phyloP scores from a whole-genome alignment of 306 rosid genomes.

The Begonia fuchsioides region DNA sequence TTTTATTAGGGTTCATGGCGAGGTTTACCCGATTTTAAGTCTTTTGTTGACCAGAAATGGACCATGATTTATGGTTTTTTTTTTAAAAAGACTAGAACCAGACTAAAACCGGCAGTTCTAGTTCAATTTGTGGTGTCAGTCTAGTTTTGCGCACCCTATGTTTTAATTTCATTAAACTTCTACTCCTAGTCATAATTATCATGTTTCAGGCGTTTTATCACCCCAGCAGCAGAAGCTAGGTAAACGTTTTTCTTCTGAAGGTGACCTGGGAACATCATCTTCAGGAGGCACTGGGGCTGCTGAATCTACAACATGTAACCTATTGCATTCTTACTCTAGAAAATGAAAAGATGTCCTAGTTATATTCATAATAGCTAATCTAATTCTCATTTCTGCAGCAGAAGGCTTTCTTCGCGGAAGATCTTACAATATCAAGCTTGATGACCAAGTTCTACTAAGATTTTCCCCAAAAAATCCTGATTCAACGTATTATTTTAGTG shows the following conservation, averaged over 20 bases:
- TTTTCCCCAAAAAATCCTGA: conserved; percentile 90
- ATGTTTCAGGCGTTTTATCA: conserved; percentile 44
- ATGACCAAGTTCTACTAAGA: conserved; percentile 81
- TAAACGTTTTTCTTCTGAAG: conserved; percentile 39
- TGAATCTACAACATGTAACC: conserved; percentile 65
- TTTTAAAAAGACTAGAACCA: too few relatives aligned
- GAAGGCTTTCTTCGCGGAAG: conserved; percentile 96
- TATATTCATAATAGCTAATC: conserved; percentile 20
- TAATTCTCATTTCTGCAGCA: conserved; percentile 65
- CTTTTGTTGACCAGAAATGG: too few relatives aligned
- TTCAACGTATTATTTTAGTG: conserved; percentile 82
- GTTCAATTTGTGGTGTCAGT: too few relatives aligned
- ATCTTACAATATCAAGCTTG: conserved; percentile 90
- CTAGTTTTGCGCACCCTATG: too few relatives aligned
- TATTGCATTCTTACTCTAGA: background rate
- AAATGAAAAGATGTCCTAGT: background rate
- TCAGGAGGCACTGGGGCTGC: conserved; percentile 38
- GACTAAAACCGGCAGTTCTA: too few relatives aligned
- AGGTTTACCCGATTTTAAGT: too few relatives aligned
- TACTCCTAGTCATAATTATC: conserved; percentile 10
- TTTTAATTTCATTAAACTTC: too few relatives aligned
- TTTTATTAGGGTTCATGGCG: too few relatives aligned
- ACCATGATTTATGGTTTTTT: too few relatives aligned
- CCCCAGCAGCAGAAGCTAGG: conserved; percentile 38
- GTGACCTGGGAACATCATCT: conserved; percentile 49